Base-by-base conservation (phyloP, 345 rosid species). In the Citrus maxima region DNA sequence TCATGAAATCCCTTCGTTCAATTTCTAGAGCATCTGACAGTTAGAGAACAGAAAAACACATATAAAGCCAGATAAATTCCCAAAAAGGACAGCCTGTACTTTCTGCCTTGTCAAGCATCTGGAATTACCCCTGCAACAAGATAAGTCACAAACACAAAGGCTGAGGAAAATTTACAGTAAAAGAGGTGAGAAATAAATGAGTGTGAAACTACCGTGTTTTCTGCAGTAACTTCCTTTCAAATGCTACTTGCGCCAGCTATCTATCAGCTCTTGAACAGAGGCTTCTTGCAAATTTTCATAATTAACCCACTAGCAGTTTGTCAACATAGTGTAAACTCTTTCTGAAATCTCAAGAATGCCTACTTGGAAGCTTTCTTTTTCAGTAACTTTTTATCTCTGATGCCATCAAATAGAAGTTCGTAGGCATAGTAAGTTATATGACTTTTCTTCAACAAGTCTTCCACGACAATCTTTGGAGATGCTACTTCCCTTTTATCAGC, bases 401-500 rank as follows among this genome's bases (percentile, higher is more conserved):
- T 86, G 65, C 95, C 98, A 85, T 93, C 96, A 73, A 88, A 90
- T 19, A 95, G 90, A 80, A 93, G 95, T 80, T 94, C 93, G 10
- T 93, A 94, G 5, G 98, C 88, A 83, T 83, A 90, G 78, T 94
- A 94, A 32, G 94, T 93, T 86, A 95, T 89, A 75, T 86, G 82
- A 78, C 94, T 85, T 83, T 89, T 91, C 88, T 88, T 95, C 91
- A 95, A 85, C 82, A 94, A 84, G 81, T 93, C 93, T 83, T 95
- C 99, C 83, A 94, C 88, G 60, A 92, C 85, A 78, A 93, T 92
- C 91, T 95, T 94, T 34, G 97, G 99, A 60, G 99, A 94, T 24
- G 96, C 98, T 72, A 90, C 86, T 71, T 82, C 91, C 86, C 73
- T 93, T 80, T 93, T 95, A 74, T 90, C 90, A 72, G 91, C 84